phyloP scores from a whole-genome alignment of 306 rosid species.

The Ammopiptanthus mongolicus region DNA sequence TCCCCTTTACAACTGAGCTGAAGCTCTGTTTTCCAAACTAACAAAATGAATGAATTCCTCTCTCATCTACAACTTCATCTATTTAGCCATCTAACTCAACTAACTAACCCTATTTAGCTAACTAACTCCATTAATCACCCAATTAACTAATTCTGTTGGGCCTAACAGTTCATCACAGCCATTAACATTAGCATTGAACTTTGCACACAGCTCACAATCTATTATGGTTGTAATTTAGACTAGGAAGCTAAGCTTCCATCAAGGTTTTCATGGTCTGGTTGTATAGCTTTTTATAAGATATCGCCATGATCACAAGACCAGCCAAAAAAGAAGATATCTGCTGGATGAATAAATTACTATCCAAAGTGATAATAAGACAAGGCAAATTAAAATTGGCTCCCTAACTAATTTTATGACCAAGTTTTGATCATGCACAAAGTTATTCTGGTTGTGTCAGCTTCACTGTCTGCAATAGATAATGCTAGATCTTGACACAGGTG shows the following conservation, averaged over 20 bases:
- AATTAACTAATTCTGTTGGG: too few species aligned
- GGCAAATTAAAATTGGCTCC: not conserved
- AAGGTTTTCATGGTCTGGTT: not conserved
- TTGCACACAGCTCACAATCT: not conserved
- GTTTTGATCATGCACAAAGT: not conserved
- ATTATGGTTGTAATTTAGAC: not conserved
- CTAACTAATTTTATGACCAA: not conserved
- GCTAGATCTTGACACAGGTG: not conserved
- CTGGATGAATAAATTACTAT: not conserved
- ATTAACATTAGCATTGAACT: constrained; percentile 10
- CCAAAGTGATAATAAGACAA: not conserved
- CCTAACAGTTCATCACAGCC: constrained; percentile 33
- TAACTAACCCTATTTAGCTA: too few species aligned
- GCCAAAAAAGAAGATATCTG: not conserved
- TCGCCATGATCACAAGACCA: not conserved
- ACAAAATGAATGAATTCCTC: too few species aligned
- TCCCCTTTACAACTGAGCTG: too few species aligned
- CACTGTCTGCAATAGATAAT: not conserved
- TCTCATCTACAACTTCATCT: too few species aligned
- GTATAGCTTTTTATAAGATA: not conserved
- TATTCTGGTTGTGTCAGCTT: not conserved
- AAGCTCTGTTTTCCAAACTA: too few species aligned
- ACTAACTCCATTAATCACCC: too few species aligned
- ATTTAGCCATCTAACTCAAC: too few species aligned
- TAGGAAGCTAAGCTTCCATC: not conserved